Evolutionary conservation across 306 rosid genomes (phyloP).

Genomic region (Benincasa hispida): DNA sequence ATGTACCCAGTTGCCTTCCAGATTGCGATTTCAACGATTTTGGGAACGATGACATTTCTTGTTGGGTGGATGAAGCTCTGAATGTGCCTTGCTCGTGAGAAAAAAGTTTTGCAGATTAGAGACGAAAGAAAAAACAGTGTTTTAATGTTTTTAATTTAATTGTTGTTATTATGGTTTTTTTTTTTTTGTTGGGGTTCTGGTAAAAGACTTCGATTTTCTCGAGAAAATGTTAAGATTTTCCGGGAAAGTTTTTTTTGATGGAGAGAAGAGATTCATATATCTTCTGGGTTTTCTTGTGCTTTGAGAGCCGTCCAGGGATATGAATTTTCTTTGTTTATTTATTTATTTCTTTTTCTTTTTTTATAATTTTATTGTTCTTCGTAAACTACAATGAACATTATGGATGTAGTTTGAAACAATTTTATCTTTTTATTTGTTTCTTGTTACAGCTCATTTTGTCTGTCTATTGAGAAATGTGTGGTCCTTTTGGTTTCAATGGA

Average conservation of each 20-base stretch:
- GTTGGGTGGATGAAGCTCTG: constrained; percentile 60
- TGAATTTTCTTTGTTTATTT: not conserved
- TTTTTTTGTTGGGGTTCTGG: not conserved
- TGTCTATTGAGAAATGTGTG: not conserved
- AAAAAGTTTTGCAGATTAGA: constrained; percentile 41
- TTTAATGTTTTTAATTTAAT: not conserved
- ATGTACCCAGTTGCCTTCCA: constrained; percentile 46
- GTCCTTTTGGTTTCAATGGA: not conserved
- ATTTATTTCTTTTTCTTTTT: not conserved
- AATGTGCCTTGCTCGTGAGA: constrained; percentile 42
- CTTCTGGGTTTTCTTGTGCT: constrained; percentile 8
- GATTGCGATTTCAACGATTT: constrained; percentile 58
- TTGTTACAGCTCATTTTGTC: not conserved
- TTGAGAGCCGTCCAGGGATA: constrained; percentile 8
- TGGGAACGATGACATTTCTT: constrained; percentile 46
- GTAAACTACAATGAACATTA: not conserved
- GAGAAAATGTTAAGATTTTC: not conserved
- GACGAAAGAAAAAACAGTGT: not conserved
- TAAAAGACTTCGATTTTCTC: not conserved
- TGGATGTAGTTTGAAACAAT: not conserved
- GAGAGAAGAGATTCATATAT: not conserved
- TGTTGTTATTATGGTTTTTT: not conserved
- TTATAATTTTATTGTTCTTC: not conserved
- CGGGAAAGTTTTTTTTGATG: not conserved
- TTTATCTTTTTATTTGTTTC: not conserved